Base-by-base conservation (phyloP, 371 early-diverging fungal species). In the Apophysomyces elegans region DNA sequence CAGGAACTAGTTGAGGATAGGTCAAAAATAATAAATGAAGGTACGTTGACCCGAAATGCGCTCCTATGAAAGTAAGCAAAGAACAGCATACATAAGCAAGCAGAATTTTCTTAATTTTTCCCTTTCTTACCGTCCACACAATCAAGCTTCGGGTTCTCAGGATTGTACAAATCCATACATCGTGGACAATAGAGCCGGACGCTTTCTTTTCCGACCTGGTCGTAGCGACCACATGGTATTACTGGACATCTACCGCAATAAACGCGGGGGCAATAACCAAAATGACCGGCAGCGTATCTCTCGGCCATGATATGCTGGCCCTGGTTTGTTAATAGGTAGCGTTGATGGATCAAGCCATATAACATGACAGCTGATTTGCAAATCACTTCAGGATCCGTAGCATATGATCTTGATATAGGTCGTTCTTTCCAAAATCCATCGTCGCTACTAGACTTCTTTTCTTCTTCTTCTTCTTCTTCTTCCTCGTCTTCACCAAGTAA, bases 11-110 rank as follows among this genome's bases (percentile, higher is more conserved):
- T 58, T 95, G 88, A 38, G 95, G 91, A 73, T 91, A 94, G 13
- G 87, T 87, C 66, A 94, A 83, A 74, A 97, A 91, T 57, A 99
- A 81, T 67, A 99, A 83, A 73, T 96, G 93, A n/a, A 95, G 90
- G 77, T 99, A 96, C 7, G 97, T 93, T 6, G 93, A 91, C 37
- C 98, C 98, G 84, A 98, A 99, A 74, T 92, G 95, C 46, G 97
- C 95, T 61, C 99, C 87, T 90, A 73, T 54, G 18, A 47, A 5
- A 50, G 8, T 6, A n/a, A 50, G 16, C 8, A 50, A 18, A 21
- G 54, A 1, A 47, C 2, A 21, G 21, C 8, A 26, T 26, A 26
- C 32, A 26, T 26, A 26, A 26, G 32, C 32, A 26, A 26, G 32
- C 32, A 3, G 32, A 2, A 26, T 26, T 26, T 26, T 26, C 32